Conservation (phyloP, 192 early-diverging fungal species). For the Linnemannia zychae region DNA sequence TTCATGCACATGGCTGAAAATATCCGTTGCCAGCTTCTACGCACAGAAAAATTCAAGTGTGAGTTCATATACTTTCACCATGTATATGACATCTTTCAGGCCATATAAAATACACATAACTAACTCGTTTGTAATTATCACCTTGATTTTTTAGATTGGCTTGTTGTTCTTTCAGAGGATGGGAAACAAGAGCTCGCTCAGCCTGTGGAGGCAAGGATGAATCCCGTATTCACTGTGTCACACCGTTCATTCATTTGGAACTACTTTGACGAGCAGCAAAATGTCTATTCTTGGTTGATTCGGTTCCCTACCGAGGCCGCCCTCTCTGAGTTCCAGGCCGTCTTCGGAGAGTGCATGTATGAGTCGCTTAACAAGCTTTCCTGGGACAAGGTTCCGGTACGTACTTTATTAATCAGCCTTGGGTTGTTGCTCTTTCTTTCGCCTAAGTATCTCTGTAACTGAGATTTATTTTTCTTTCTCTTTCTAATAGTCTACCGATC, state of each 20-base stretch:
- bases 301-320: constrained; percentile 67
- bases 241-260: constrained; percentile 87
- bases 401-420: not conserved
- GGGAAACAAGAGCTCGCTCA: constrained; percentile 65
- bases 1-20: constrained; percentile 68
- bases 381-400: constrained; percentile 73
- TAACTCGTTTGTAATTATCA: not conserved
- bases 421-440: not conserved
- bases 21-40: constrained; percentile 41
- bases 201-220: constrained; percentile 79
- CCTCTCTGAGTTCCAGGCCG: constrained; percentile 72
- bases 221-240: constrained; percentile 78
- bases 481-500: constrained; percentile 65
- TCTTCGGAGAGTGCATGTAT: constrained; percentile 81
- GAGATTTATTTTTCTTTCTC: not conserved
- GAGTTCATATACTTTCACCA: not conserved
- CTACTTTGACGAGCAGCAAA: constrained; percentile 69
- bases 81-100: not conserved
- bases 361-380: constrained; percentile 75
- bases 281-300: constrained; percentile 83
- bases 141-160: constrained; percentile 61
- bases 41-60: constrained; percentile 33
- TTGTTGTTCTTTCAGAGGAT: constrained; percentile 62
- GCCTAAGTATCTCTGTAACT: not conserved
- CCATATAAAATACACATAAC: not conserved